Base-by-base conservation (phyloP, 805 yeast genomes). In the Lipomyces yamanashiensis region DNA sequence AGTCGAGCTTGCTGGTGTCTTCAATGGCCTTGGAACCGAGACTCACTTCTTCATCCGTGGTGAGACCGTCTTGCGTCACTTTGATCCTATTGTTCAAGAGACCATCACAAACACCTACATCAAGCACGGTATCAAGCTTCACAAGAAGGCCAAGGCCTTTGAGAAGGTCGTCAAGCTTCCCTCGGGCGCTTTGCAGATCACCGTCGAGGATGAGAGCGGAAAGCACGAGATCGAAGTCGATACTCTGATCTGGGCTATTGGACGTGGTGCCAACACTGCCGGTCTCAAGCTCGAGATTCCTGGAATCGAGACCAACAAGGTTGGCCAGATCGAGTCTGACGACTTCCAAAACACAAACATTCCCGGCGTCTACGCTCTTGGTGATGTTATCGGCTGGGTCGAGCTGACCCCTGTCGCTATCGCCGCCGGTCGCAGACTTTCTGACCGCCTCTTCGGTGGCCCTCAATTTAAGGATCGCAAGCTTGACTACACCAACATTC, bases 341-440 rank as follows among this genome's bases (percentile, higher is more conserved):
- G 97, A 91, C 78, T 93, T 79, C 78, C 98, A 95, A 81, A 84
- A 86, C 74, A 88, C 98, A 8, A 81, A 85, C 56, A 84, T 88
- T 68, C 79, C 84, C 61, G 83, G 85, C 75, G 82, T 95, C 68
- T 90, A 83, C 75, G 88, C 99, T 1, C 80, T 95, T 52, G 99
- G 99, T 73, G 99, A 95, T 76, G 96, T 93, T 64, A 88, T 90
- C 50, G 98, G 97, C 67, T 62, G 61, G 50, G 88, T 90, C 51
- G 98, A 95, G 80, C 84, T 95, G 72, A 95, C 99, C 1, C 99
- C 99, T 8, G 98, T 92, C 50, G 99, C 99, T 44, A 95, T 95
- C 79, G 98, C 99, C 43, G 92, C 99, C 9, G 99, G 99, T 66
- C 87, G 99, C 78, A 90, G 86, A 76, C 83, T 95, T 70, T 85